These are phyloP conservation scores for Borovskyia barvae DNA, from an alignment of 208 protist species.

Conservation along the genomic window DNA sequence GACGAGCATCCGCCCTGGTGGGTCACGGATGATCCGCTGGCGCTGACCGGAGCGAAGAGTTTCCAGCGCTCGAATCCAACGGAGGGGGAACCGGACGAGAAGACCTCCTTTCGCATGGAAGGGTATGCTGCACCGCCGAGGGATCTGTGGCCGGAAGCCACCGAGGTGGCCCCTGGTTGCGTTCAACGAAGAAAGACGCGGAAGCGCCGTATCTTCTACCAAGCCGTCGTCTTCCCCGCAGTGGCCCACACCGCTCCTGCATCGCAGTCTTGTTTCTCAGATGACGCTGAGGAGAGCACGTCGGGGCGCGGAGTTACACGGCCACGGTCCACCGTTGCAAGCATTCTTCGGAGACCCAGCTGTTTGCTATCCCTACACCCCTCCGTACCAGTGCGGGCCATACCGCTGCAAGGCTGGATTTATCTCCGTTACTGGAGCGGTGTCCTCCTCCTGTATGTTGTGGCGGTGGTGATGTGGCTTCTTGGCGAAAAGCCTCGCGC, in stretches of 20 bases:
- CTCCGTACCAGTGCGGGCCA: conserved; percentile 7
- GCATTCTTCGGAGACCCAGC: neutral
- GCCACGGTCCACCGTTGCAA: conserved; percentile 3
- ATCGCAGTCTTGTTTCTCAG: neutral
- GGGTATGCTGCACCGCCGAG: too few species aligned
- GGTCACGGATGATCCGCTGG: conserved; percentile 15
- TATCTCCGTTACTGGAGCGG: conserved; percentile 46
- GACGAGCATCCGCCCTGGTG: conserved; percentile 1
- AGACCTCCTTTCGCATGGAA: too few species aligned
- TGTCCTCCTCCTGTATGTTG: conserved; percentile 15
- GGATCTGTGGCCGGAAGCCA: too few species aligned
- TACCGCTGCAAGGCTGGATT: conserved; percentile 24
- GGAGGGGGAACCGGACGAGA: neutral
- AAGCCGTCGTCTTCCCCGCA: conserved; percentile 22
- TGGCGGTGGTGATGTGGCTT: conserved; percentile 19
- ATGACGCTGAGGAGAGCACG: neutral
- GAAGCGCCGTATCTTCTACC: conserved; percentile 27
- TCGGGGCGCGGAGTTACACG: neutral
- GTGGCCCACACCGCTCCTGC: neutral
- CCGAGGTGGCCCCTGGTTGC: too few species aligned
- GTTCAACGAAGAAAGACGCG: too few species aligned
- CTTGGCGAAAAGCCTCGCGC: conserved; percentile 9
- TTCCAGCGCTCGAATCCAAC: conserved; percentile 8
- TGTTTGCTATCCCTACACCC: neutral
- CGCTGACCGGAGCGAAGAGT: conserved; percentile 19